A percentile compares a stretch with the other conserved stretches of the same genome.
phyloP scores from a whole-genome alignment of 2,329 filamentous ascomycete species.

The Colletotrichum agaves region DNA sequence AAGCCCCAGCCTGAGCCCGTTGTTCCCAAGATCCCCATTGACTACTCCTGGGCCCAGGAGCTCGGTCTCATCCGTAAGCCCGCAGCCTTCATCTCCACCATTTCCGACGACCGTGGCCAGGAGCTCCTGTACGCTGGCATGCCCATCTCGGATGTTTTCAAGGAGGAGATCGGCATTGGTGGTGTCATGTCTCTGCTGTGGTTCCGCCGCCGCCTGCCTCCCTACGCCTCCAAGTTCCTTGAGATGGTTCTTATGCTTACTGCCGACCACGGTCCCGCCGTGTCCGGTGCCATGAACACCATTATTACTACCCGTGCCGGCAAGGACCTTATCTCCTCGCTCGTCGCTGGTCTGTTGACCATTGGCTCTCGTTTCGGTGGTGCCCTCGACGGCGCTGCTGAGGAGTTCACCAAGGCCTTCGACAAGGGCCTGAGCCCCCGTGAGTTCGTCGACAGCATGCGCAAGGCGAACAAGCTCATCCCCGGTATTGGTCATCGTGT shows the following conservation, averaged over 20 bases:
- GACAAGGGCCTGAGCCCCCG: constrained; percentile 98
- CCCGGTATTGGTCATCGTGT: constrained; percentile 99
- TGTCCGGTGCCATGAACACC: constrained; percentile 99
- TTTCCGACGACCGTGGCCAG: constrained; percentile 99
- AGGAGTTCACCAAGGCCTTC: constrained; percentile 98
- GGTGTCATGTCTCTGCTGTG: constrained; percentile 99
- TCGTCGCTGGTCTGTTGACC: constrained; percentile 96
- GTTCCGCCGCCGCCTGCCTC: constrained; percentile 97
- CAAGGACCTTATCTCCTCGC: constrained; percentile 96
- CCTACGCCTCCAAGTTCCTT: constrained; percentile 97
- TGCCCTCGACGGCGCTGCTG: constrained; percentile 95
- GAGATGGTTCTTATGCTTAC: constrained; percentile 99
- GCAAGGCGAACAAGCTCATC: constrained; percentile 99
- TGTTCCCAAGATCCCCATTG: constrained; percentile 98
- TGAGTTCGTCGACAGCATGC: constrained; percentile 99
- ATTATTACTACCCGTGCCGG: constrained; percentile 99
- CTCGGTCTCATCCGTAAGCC: constrained; percentile 99
- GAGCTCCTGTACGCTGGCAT: constrained; percentile 98
- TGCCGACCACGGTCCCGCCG: constrained; percentile 97
- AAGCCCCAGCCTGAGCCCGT: constrained; percentile 87
- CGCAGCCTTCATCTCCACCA: constrained; percentile 99
- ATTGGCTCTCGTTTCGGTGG: constrained; percentile 99
- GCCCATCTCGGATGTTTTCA: constrained; percentile 99
- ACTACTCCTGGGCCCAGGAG: constrained; percentile 99
- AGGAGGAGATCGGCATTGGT: constrained; percentile 97